These are phyloP conservation scores for Incumbomyces lentus DNA, from an alignment of 2,329 filamentous ascomycete species.

Conservation along the genomic window DNA sequence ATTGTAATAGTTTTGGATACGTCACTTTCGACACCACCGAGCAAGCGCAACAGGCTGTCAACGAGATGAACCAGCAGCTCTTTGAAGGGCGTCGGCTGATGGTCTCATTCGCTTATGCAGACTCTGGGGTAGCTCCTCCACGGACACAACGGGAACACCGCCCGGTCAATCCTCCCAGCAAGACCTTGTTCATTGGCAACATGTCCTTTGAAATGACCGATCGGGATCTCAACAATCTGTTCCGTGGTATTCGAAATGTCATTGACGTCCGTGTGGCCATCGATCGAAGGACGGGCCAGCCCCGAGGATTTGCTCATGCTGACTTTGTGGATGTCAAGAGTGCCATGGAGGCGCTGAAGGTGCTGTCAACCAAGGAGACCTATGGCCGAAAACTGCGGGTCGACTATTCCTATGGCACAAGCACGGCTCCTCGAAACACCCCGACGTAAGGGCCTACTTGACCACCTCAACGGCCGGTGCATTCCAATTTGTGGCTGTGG, in stretches of 20 bases:
- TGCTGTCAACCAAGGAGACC: constrained; percentile 48
- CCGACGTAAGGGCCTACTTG: background rate
- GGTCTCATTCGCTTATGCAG: constrained; percentile 46
- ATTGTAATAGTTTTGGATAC: constrained; percentile 50
- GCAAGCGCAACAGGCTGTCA: constrained; percentile 46
- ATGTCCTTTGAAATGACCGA: constrained; percentile 80
- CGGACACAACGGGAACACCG: background rate
- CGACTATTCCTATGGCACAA: constrained; percentile 41
- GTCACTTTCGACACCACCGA: constrained; percentile 47
- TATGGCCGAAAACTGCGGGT: constrained; percentile 56
- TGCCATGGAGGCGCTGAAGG: constrained; percentile 50
- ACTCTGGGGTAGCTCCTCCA: constrained; percentile 1
- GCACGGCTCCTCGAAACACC: constrained; percentile 15
- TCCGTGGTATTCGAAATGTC: constrained; percentile 59
- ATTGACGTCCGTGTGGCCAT: constrained; percentile 71
- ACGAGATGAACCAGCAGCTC: constrained; percentile 48
- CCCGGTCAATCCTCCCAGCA: constrained; percentile 41
- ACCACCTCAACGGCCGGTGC: background rate
- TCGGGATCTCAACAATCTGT: constrained; percentile 67
- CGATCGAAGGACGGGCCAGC: constrained; percentile 68
- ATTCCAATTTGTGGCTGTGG: too few relatives aligned
- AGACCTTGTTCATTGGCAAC: constrained; percentile 73
- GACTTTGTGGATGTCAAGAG: constrained; percentile 62
- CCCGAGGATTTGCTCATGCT: constrained; percentile 73
- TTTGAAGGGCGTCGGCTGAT: constrained; percentile 55